A percentile compares a stretch with the other conserved stretches of the same genome.
Evolutionary conservation across 2,329 filamentous ascomycete species (phyloP).

Genomic region (Trichoderma pleuroti): DNA sequence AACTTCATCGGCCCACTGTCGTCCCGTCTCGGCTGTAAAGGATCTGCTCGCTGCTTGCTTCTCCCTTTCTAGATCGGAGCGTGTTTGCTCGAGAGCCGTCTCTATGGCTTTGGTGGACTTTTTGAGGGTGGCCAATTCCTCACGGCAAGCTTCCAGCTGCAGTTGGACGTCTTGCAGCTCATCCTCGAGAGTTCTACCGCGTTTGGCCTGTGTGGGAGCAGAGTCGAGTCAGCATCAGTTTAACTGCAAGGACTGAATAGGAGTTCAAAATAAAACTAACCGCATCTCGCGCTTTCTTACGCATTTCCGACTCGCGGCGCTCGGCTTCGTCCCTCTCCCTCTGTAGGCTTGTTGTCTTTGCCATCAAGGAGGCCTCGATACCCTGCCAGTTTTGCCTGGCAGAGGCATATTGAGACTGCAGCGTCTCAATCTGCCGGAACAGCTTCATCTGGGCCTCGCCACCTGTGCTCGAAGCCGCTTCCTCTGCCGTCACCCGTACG

Average conservation of each 20-base stretch:
- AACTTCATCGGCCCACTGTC: constrained; percentile 53
- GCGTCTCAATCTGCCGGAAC: constrained; percentile 86
- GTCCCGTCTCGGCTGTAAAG: constrained; percentile 40
- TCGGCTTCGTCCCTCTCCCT: constrained; percentile 86
- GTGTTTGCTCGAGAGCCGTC: constrained; percentile 56
- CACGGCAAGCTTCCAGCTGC: constrained; percentile 58
- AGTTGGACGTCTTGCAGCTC: constrained; percentile 71
- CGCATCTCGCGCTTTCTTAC: constrained; percentile 83
- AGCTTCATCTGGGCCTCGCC: constrained; percentile 87
- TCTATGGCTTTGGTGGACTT: constrained; percentile 64
- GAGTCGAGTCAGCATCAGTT: background rate
- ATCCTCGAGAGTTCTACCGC: constrained; percentile 69
- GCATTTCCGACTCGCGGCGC: constrained; percentile 78
- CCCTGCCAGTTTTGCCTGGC: constrained; percentile 98
- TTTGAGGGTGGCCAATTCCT: constrained; percentile 59
- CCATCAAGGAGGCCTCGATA: constrained; percentile 81
- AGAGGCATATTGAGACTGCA: constrained; percentile 92
- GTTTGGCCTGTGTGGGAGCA: constrained; percentile 53
- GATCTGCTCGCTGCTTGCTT: constrained; percentile 33
- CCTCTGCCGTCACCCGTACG: constrained; percentile 80
- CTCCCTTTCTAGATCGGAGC: constrained; percentile 49
- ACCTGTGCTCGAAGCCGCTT: constrained; percentile 76
- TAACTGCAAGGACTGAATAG: background rate
- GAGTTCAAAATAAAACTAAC: constrained; percentile 47
- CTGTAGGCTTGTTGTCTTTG: constrained; percentile 73